These are phyloP conservation scores for Fusarium virguliforme DNA, from an alignment of 2,329 filamentous ascomycete species.

Conservation along the genomic window DNA sequence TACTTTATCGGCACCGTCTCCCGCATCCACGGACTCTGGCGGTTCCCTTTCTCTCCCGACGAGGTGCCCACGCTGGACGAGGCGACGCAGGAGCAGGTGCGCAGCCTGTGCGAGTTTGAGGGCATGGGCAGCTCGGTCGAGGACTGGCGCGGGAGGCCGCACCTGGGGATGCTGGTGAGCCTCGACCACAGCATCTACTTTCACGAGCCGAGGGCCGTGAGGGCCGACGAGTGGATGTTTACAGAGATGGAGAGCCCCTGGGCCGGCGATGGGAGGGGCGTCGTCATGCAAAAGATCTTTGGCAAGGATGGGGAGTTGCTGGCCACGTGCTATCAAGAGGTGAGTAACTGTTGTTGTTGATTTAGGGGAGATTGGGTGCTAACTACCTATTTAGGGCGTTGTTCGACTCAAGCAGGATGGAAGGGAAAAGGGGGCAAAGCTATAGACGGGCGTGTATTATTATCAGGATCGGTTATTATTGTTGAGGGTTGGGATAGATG, in stretches of 20 bases:
- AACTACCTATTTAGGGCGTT: constrained; percentile 58
- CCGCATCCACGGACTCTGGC: constrained; percentile 85
- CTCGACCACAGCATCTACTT: constrained; percentile 83
- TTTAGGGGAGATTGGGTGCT: neutral
- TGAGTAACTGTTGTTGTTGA: constrained; percentile 56
- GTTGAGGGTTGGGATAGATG: neutral
- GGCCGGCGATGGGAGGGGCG: constrained; percentile 82
- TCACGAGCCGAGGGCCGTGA: constrained; percentile 72
- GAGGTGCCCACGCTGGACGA: constrained; percentile 68
- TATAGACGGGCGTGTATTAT: constrained; percentile 42
- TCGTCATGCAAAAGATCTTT: constrained; percentile 84
- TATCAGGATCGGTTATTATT: neutral
- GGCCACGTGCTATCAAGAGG: constrained; percentile 87
- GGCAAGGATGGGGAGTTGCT: constrained; percentile 79
- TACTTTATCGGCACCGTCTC: constrained; percentile 94
- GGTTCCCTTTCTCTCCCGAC: constrained; percentile 73
- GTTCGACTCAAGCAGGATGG: constrained; percentile 65
- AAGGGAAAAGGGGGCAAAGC: constrained; percentile 54
- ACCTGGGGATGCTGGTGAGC: constrained; percentile 88
- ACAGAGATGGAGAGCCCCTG: constrained; percentile 86
- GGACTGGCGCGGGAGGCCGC: constrained; percentile 67
- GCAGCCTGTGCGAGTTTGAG: constrained; percentile 61
- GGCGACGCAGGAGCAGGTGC: constrained; percentile 58
- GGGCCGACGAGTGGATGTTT: constrained; percentile 83
- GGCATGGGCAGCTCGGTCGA: constrained; percentile 60